phyloP scores from a whole-genome alignment of 1,284 basidiomycete species.

The Ganoderma lucidum region DNA sequence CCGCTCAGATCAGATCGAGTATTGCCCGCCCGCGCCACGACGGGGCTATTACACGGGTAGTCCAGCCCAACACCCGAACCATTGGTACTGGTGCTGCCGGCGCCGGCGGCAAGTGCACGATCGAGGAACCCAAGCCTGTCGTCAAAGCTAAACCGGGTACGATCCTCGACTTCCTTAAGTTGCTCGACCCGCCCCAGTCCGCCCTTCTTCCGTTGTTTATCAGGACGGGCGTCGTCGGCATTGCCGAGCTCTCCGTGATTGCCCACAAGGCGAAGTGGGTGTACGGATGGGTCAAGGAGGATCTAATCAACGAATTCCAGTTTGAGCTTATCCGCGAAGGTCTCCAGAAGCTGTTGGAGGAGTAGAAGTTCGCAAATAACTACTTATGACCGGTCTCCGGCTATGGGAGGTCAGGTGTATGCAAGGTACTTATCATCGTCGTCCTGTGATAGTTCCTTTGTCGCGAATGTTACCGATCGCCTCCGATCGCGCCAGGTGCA shows the following conservation, averaged over 20 bases:
- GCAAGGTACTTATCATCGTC: no score
- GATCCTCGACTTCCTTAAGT: conserved; percentile 21
- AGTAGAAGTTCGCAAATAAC: neutral
- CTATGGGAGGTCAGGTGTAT: no score
- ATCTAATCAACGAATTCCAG: conserved; percentile 20
- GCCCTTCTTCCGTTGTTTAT: conserved; percentile 19
- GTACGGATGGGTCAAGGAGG: conserved; percentile 10
- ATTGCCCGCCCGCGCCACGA: neutral
- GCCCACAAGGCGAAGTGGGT: conserved; percentile 7
- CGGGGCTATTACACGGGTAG: neutral
- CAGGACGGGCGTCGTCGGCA: conserved; percentile 13
- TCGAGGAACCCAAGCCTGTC: neutral
- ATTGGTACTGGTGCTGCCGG: neutral
- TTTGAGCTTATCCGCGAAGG: conserved; percentile 16
- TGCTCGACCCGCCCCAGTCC: conserved; percentile 13
- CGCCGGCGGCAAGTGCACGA: neutral
- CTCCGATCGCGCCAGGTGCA: neutral
- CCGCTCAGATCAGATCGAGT: neutral
- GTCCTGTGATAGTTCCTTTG: neutral
- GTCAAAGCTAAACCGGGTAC: neutral
- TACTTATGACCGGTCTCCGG: no score
- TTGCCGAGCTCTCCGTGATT: conserved; percentile 10
- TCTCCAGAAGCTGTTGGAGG: neutral
- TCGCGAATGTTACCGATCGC: neutral
- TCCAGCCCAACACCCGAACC: neutral